Base-by-base conservation (phyloP, 805 yeast species). In the Saccharomyces jurei region DNA sequence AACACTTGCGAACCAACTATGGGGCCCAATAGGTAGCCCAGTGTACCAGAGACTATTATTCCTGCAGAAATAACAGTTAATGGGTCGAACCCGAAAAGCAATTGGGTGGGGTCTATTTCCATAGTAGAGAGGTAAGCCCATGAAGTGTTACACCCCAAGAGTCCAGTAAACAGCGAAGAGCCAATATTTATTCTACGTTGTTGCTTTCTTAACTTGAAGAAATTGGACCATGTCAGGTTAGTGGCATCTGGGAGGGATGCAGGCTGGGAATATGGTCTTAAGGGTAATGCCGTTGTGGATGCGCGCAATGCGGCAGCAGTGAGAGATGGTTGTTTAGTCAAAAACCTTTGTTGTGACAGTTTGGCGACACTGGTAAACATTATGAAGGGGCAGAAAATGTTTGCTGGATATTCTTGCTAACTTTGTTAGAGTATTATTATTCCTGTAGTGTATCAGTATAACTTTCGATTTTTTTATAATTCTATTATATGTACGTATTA, bases 61-160 rank as follows among this genome's bases (percentile, higher is more conserved):
- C 85, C 90, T 47, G 86, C 89, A 41, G 87, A 83, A 65, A 86
- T 78, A 44, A 89, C 88, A 69, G 87, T 81, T 61, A 88, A 76
- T n/a, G 96, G 89, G 66, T 94, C 98, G 57, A 92, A 77, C 1
- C 98, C 99, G 71, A 87, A 80, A 50, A 92, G 79, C 57, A 83
- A 80, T 68, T 89, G 88, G 48, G 96, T 89, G 41, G 92, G 87
- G 68, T 92, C 97, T 57, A 94, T 82, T 66, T 89, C 94, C 60
- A 87, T 75, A 61, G 87, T 86, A 29, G 96, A 84, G 51, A 91
- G 75, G 67, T 83, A 84, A 0, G 81, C 81, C 82, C 91, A 87
- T 1, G 97, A 84, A 4, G 78, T 65, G 13, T 77, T 74, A 25
- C 88, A 81, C 1, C 95, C 89, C 6, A 78, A 62, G 9, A 87